A percentile compares a stretch with the other conserved stretches of the same genome.
These are phyloP conservation scores for Termitomyces sp. DNA, from an alignment of 768 basidiomycete genomes.

Conservation along the genomic window DNA sequence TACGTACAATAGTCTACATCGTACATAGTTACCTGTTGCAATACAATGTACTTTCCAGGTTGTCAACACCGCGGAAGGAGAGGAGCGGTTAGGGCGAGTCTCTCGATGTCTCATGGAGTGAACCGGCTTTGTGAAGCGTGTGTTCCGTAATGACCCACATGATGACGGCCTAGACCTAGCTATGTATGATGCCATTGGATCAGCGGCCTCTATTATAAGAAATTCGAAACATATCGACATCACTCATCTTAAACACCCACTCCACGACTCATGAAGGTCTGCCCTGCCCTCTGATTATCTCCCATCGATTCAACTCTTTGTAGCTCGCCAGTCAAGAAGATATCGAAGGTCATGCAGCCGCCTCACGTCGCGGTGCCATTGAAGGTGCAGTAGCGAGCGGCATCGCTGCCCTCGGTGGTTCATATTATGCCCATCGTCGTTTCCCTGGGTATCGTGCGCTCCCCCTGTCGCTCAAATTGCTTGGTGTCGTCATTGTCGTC, in stretches of 20 bases:
- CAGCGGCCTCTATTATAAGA: not conserved
- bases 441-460: conserved; percentile 61
- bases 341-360: conserved; percentile 49
- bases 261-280: conserved; percentile 32
- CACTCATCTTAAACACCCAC: conserved; percentile 5
- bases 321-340: conserved; percentile 44
- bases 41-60: conserved; percentile 7
- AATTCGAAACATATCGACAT: not conserved
- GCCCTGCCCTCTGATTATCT: conserved; percentile 3
- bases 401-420: conserved; percentile 47
- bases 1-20: conserved; percentile 15
- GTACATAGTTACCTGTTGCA: conserved; percentile 10
- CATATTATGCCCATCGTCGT: conserved; percentile 51
- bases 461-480: conserved; percentile 64
- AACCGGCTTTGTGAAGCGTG: not conserved
- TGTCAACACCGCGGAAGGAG: not conserved
- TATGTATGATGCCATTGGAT: conserved; percentile 13
- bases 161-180: conserved; percentile 3
- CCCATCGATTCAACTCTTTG: conserved; percentile 4
- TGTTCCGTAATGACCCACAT: conserved; percentile 16
- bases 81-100: too few species aligned
- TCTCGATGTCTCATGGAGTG: not conserved
- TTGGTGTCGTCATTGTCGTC: conserved; percentile 61
- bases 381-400: conserved; percentile 56
- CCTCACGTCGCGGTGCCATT: conserved; percentile 58